Conservation (phyloP, 2,329 filamentous ascomycete genomes). For the Exophiala alcalophila region DNA sequence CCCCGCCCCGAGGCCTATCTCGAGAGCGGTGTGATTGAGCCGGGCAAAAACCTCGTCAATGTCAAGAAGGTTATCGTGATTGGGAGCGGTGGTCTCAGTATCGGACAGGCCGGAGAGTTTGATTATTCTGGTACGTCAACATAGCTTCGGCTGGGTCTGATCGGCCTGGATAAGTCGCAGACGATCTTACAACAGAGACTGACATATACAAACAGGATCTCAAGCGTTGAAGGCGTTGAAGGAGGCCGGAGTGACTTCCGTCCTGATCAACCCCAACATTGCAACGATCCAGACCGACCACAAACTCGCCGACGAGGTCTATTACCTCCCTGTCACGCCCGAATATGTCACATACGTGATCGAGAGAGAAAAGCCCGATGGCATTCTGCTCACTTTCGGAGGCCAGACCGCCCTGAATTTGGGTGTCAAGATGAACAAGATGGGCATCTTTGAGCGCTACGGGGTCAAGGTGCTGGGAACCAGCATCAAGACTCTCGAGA, state of each 20-base stretch:
- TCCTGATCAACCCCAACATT: slow-evolving; percentile 97
- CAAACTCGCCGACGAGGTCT: slow-evolving; percentile 92
- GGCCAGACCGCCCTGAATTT: slow-evolving; percentile 96
- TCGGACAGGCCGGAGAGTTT: slow-evolving; percentile 97
- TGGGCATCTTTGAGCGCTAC: slow-evolving; percentile 92
- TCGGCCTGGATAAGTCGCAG: neutral
- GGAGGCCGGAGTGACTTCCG: slow-evolving; percentile 85
- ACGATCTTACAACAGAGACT: slow-evolving; percentile 1
- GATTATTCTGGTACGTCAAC: slow-evolving; percentile 84
- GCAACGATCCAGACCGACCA: slow-evolving; percentile 98
- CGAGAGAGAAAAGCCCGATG: slow-evolving; percentile 91
- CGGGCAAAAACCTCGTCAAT: slow-evolving; percentile 70
- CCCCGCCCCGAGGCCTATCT: slow-evolving; percentile 84
- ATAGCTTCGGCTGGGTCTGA: neutral
- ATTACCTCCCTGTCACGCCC: slow-evolving; percentile 95
- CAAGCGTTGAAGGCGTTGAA: slow-evolving; percentile 96
- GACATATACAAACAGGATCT: slow-evolving; percentile 59
- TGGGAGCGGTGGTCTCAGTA: slow-evolving; percentile 89
- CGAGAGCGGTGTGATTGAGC: slow-evolving; percentile 80
- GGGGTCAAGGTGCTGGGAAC: slow-evolving; percentile 94
- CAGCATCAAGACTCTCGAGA: slow-evolving; percentile 88
- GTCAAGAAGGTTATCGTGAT: slow-evolving; percentile 98
- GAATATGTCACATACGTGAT: slow-evolving; percentile 98
- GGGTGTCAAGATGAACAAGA: slow-evolving; percentile 94
- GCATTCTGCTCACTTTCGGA: slow-evolving; percentile 95